phyloP scores from a whole-genome alignment of 2,329 filamentous ascomycete genomes.

The Bipolaris cookei region DNA sequence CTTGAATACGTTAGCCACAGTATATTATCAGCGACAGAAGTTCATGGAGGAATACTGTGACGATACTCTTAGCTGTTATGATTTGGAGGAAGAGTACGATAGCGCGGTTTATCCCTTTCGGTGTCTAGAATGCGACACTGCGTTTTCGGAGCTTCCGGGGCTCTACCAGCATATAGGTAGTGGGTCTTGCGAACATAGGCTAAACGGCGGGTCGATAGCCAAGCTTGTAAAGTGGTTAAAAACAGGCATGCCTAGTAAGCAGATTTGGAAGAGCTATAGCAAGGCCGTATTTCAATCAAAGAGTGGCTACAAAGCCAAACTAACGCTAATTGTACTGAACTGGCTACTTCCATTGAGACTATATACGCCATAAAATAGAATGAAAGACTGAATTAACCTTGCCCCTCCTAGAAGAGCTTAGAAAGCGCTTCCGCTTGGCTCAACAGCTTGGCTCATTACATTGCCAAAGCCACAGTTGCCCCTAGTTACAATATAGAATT shows the following conservation, averaged over 20 bases:
- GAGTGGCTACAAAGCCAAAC: not conserved
- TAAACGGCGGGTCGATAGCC: constrained; percentile 17
- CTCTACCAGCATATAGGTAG: constrained; percentile 24
- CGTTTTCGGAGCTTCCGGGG: constrained; percentile 21
- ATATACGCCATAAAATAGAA: not conserved
- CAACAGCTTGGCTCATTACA: not conserved
- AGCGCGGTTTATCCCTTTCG: constrained; percentile 13
- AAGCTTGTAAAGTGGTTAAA: constrained; percentile 23
- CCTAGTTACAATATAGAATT: not conserved
- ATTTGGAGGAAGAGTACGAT: constrained; percentile 14
- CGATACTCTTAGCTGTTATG: constrained; percentile 16
- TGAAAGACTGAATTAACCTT: not conserved
- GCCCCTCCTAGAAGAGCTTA: not conserved
- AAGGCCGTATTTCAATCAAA: not conserved
- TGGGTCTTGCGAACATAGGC: constrained; percentile 18
- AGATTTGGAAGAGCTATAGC: not conserved
- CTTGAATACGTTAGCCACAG: constrained; percentile 25
- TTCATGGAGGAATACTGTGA: constrained; percentile 27
- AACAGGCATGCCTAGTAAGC: constrained; percentile 9
- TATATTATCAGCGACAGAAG: constrained; percentile 24
- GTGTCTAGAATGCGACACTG: constrained; percentile 16
- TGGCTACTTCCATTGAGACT: not conserved
- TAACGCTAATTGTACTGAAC: not conserved
- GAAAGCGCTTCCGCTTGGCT: not conserved
- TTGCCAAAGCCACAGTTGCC: not conserved